Conservation (phyloP, 2,329 filamentous ascomycete species). For the Neofusicoccum umdonicola region DNA sequence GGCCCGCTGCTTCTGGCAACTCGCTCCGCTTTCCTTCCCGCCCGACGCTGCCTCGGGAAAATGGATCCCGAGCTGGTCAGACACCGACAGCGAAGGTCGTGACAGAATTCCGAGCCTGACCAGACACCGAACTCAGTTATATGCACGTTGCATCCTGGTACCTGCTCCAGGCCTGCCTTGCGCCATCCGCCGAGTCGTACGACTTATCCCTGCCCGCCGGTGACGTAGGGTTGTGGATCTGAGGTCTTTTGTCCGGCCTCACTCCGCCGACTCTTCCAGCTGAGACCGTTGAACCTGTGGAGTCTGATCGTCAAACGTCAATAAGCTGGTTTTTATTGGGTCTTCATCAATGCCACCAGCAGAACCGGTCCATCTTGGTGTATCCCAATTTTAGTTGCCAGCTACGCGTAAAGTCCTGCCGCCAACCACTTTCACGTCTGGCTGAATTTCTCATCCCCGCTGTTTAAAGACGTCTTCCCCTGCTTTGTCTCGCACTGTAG, state of each 20-base stretch:
- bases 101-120: neutral
- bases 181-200: neutral
- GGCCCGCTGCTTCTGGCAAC: neutral
- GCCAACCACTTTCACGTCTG: too few relatives aligned
- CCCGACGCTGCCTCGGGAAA: conserved; percentile 12
- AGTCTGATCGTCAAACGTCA: neutral
- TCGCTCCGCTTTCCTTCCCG: neutral
- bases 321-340: neutral
- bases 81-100: neutral
- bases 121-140: conserved; percentile 6
- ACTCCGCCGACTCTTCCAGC: neutral
- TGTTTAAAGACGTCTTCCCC: too few relatives aligned
- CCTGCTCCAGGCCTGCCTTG: neutral
- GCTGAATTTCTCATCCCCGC: too few relatives aligned
- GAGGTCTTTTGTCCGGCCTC: neutral
- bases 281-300: neutral
- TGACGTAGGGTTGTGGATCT: conserved; percentile 8
- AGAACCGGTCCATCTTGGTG: neutral
- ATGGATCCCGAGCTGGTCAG: conserved; percentile 15
- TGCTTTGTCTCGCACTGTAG: too few relatives aligned
- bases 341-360: neutral
- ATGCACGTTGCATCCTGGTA: neutral
- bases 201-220: neutral
- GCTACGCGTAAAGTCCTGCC: too few relatives aligned
- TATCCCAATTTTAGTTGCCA: too few relatives aligned